Evolutionary conservation across 208 protist species (phyloP), one percentile per base, ranked within the genome.

Genomic region (Leishmania lainsoni): DNA sequence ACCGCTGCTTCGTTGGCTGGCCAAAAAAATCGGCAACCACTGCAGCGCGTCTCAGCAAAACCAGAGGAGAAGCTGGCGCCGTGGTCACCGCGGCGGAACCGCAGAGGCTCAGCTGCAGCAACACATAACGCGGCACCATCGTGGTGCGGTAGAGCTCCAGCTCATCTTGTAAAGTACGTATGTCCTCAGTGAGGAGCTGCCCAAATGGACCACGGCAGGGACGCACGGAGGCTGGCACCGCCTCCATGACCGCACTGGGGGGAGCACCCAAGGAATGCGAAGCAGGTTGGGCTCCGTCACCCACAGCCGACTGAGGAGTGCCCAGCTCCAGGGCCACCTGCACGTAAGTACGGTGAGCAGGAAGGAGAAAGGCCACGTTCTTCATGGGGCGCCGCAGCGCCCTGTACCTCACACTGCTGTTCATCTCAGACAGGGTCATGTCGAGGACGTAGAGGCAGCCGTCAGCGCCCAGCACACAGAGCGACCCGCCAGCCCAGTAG

Each of bases 181-280:
- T 84, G 66, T 70, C 76, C 32, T 91, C 77, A 9, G 86, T 86
- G 56, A 97, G 82, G 66, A 95, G 69, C 74, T 97, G 94, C 9
- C 94, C 94, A 74, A 95, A 93, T 2, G 94, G 94, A 9, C 94
- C 94, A 16, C 94, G 90, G 75, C 90, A 95, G 22, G 94, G 94
- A 8, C 87, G 81, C 3, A 66, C 72, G 16, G 79, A 66, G 9
- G 54, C 16, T 39, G 87, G 75, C 14, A 95, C 82, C 32, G 69
- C 63, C 32, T 87, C 73, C 68, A 93, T 79, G 65, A 91, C 79
- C 8, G 73, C 76, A 71, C 91, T 97, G 26, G 94, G 84, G 26
- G 42, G 29, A 45, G 54, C 61, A 10, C 59, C 59, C 22, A 14
- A 26, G 16, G 32, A 10, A 29, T 68, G 52, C 5, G 61, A 35